A percentile compares a stretch with the other conserved stretches of the same genome.
phyloP scores from a whole-genome alignment of 495 filamentous ascomycete species.

The Penicillium daleae region DNA sequence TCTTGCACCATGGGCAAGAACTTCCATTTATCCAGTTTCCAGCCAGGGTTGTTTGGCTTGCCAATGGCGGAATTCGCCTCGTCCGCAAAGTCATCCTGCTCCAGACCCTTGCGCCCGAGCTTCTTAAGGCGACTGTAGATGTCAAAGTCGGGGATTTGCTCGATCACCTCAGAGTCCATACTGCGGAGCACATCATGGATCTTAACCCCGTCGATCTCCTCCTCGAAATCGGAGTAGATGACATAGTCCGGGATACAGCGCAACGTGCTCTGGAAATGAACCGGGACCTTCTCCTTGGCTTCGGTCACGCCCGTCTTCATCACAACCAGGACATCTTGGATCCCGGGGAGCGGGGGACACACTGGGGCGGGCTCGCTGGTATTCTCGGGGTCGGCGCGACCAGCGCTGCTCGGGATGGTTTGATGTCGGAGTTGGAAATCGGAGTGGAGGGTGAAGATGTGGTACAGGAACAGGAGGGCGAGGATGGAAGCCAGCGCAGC shows the following conservation, averaged over 20 bases:
- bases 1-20: slow-evolving; percentile 59
- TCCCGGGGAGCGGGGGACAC: slow-evolving; percentile 46
- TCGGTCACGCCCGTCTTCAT: slow-evolving; percentile 54
- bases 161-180: slow-evolving; percentile 41
- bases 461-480: slow-evolving; percentile 39
- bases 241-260: slow-evolving; percentile 57
- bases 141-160: slow-evolving; percentile 52
- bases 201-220: slow-evolving; percentile 49
- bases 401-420: slow-evolving; percentile 12
- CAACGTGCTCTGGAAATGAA: slow-evolving; percentile 56
- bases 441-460: slow-evolving; percentile 34
- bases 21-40: slow-evolving; percentile 66
- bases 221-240: slow-evolving; percentile 59
- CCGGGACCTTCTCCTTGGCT: slow-evolving; percentile 45
- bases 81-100: slow-evolving; percentile 44
- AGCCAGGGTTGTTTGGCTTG: slow-evolving; percentile 53
- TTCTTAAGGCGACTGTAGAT: slow-evolving; percentile 54
- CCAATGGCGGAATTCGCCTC: slow-evolving; percentile 51
- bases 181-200: slow-evolving; percentile 54
- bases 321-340: slow-evolving; percentile 50
- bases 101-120: slow-evolving; percentile 45
- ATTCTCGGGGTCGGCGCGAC: slow-evolving; percentile 13
- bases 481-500: slow-evolving; percentile 31
- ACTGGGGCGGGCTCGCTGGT: slow-evolving; percentile 24
- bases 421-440: slow-evolving; percentile 14